Evolutionary conservation across 169 alveolate genomes (phyloP), one percentile per base, ranked within the genome.

Genomic region (Eimeria tenella): DNA sequence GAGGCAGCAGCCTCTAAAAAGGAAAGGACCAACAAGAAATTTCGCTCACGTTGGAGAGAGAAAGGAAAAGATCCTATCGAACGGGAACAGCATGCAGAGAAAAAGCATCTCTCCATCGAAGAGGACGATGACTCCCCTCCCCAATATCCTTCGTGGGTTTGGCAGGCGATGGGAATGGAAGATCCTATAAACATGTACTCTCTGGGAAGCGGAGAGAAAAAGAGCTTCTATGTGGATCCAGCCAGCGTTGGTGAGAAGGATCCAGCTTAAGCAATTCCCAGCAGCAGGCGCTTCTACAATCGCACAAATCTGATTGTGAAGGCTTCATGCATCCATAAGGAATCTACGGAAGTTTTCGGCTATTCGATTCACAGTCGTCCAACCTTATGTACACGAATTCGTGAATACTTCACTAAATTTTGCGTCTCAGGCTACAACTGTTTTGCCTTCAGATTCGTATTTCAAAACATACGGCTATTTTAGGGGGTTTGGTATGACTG

Each of bases 141-240:
- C 2, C 75, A 55, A 7, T 87, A 87, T 49, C 93, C 93, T 19
- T 62, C 71, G 21, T 87, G 93, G 93, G 65, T 87, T 19, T 87
- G 93, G 93, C 42, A 25, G 31, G 58, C 93, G 42, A 68, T 87
- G 53, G 93, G 93, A 53, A 65, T 87, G 60, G 73, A 65, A 17
- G 74, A 70, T 55, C 93, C 93, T 7, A 60, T 49, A 50, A 53
- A 19, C 62, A 77, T 42, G 49, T 73, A 73, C 82, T 53, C 25
- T 73, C 13, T 42, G 23, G 60, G 17, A 23, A 42, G 60, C 17
- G 82, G 82, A 42, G 82, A 25, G 82, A 23, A 31, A 42, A 53
- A 31, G 11, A 58, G 52, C 50, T 52, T 77, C 49, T 77, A 77
- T 25, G 87, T 77, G 65, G 87, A 77, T 58, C 87, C 87, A 77